Evolutionary conservation across 441 rosid species (phyloP), one percentile per base, ranked within the genome.

Genomic region (Eruca vesicaria): DNA sequence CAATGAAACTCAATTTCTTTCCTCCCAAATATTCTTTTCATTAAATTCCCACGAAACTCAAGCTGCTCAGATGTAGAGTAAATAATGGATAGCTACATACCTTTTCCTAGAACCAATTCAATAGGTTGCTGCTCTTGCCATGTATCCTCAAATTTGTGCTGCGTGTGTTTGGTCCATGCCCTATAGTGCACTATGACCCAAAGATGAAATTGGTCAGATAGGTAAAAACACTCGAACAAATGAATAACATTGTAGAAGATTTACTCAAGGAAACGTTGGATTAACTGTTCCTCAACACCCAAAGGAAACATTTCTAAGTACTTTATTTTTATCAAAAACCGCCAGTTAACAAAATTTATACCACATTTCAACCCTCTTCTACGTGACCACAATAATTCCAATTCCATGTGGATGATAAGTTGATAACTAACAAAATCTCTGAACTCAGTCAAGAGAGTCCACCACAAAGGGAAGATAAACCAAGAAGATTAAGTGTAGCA

Each of bases 101-200:
- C 99, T 91, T 92, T 94, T 45, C 97, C 98, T 77, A 92, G 58
- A 62, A 92, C 82, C 89, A 92, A 73, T 82, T 89, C 97, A 80
- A 87, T 63, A 3, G 96, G 98, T 43, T 86, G 96, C 68, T 89
- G 97, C 70, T 90, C 98, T 56, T 82, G 83, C 96, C 99, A 85
- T 12, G 96, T 91, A 76, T 93, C 99, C 66, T 93, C 99, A 75
- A 91, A 93, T 78, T 95, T 92, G 82, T 95, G 97, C 75, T 79
- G 86, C 19, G 89, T 82, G 79, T 86, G 77, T 80, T 90, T 88
- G 36, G 90, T 77, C 98, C 99, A 95, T 78, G 84, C 98, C 80
- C 84, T 89, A 72, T 89, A 93, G 82, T 95, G 96, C 85, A 93
- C 99, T 91, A 70, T 64, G 14, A 50, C 38, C 41, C 74, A 29